phyloP scores from a whole-genome alignment of 768 basidiomycete genomes.

The Rhodotorula babjevae region DNA sequence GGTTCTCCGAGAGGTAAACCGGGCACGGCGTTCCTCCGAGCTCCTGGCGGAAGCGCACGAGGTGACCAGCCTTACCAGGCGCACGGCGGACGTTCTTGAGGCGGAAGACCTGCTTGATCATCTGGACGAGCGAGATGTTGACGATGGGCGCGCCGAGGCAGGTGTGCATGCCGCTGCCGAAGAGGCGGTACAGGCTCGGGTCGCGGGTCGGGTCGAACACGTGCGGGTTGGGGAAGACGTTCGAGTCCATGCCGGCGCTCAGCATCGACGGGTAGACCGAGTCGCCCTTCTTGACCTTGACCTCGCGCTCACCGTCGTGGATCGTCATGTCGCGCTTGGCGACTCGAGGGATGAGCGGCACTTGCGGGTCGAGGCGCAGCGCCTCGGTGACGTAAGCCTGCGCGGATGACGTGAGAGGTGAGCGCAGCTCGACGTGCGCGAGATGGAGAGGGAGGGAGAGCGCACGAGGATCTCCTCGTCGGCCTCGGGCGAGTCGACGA shows the following conservation, averaged over 20 bases:
- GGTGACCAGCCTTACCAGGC: conserved; percentile 11
- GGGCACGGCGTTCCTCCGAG: conserved; percentile 8
- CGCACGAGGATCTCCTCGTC: conserved; percentile 6
- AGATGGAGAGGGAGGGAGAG: neutral
- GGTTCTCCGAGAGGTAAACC: neutral
- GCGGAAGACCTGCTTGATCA: conserved; percentile 6
- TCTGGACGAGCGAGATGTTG: conserved; percentile 3
- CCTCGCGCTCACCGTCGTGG: conserved; percentile 13
- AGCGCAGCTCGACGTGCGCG: conserved; percentile 7
- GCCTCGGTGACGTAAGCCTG: conserved; percentile 19
- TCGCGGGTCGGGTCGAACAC: conserved; percentile 1
- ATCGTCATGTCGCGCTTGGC: neutral
- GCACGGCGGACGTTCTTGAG: conserved; percentile 25
- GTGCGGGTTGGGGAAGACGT: conserved; percentile 15
- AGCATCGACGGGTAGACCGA: conserved; percentile 5
- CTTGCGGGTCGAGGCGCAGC: conserved; percentile 21
- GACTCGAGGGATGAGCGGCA: conserved; percentile 17
- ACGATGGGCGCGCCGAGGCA: conserved; percentile 14
- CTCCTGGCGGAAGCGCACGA: conserved; percentile 1
- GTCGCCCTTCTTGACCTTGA: conserved; percentile 23
- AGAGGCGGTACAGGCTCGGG: conserved; percentile 16
- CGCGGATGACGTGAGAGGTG: neutral
- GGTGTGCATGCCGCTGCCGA: conserved; percentile 21
- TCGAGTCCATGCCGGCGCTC: conserved; percentile 12
- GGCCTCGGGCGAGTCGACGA: neutral